Percentiles rank a stretch among this genome's conserved stretches.
Evolutionary conservation across 768 basidiomycete species (phyloP).

Genomic region (Suillus subaureus): DNA sequence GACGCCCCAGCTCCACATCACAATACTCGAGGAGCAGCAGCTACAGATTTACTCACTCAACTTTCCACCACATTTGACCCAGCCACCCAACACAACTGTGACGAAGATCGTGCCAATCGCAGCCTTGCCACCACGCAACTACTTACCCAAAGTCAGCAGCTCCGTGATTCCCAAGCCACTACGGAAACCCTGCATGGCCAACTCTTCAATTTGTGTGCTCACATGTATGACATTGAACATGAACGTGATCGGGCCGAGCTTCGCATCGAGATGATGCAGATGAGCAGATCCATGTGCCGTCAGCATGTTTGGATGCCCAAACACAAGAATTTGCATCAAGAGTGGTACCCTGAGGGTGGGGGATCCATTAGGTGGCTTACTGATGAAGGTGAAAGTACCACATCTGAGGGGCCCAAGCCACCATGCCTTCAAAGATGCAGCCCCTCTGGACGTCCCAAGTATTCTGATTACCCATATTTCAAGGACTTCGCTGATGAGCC

Average conservation of each 20-base stretch:
- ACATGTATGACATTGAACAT: conserved; percentile 15
- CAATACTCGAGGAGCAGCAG: conserved; percentile 12
- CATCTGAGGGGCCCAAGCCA: neutral
- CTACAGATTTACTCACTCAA: conserved; percentile 21
- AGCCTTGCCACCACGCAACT: conserved; percentile 27
- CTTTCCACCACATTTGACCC: conserved; percentile 31
- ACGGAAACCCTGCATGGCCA: conserved; percentile 10
- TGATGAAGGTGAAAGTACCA: neutral
- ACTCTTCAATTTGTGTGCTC: conserved; percentile 16
- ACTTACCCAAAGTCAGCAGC: conserved; percentile 29
- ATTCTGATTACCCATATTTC: no score
- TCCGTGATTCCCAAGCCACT: conserved; percentile 24
- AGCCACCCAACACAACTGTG: conserved; percentile 18
- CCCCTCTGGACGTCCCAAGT: no score
- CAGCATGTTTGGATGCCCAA: no score
- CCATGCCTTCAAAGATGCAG: neutral
- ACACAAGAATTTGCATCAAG: no score
- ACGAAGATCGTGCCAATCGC: conserved; percentile 25
- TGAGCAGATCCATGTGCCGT: no score
- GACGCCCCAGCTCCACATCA: conserved; percentile 11
- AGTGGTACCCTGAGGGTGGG: no score
- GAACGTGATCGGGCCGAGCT: conserved; percentile 20
- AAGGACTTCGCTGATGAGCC: no score
- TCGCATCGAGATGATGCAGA: conserved; percentile 19
- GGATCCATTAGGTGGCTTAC: no score